phyloP scores from a whole-genome alignment of 202 grass and related monocot genomes.

The Thinopyrum obtusiflorum region DNA sequence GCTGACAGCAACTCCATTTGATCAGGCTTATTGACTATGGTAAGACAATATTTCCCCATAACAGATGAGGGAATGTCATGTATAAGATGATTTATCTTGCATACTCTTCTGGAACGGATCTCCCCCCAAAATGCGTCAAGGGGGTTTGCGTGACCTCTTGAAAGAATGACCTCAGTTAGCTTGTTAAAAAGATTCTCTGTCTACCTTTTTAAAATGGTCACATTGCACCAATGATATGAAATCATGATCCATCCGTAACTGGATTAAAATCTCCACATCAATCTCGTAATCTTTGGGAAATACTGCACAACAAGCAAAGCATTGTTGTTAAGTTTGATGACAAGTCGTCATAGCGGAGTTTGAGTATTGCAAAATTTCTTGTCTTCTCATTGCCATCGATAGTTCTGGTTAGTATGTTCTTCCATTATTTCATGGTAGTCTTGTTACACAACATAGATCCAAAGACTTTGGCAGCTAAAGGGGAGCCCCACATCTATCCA shows the following conservation, averaged over 20 bases:
- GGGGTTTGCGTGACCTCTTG: neutral
- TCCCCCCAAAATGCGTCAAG: fast-evolving
- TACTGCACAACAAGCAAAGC: slow-evolving; percentile 38
- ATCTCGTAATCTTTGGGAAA: slow-evolving; percentile 42
- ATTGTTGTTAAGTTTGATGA: slow-evolving; percentile 35
- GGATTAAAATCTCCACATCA: neutral
- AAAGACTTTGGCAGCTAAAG: too few species aligned
- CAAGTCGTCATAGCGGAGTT: slow-evolving; percentile 28
- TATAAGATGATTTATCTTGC: slow-evolving; percentile 38
- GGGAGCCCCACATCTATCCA: too few species aligned
- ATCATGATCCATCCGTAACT: slow-evolving; percentile 29
- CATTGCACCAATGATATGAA: neutral
- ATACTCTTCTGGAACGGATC: neutral
- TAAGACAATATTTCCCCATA: slow-evolving; percentile 8
- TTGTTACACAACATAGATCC: neutral
- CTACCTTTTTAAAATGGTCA: neutral
- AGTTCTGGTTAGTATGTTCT: neutral
- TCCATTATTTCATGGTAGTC: slow-evolving; percentile 20
- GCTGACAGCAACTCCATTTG: neutral
- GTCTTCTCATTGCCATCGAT: neutral
- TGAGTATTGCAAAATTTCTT: slow-evolving; percentile 22
- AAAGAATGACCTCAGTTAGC: slow-evolving; percentile 40
- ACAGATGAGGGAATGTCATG: slow-evolving; percentile 33
- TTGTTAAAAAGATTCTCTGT: slow-evolving; percentile 23
- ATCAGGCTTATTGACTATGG: neutral